Evolutionary conservation across 345 rosid species (phyloP), one percentile per base, ranked within the genome.

Genomic region (Capsella bursapastoris): DNA sequence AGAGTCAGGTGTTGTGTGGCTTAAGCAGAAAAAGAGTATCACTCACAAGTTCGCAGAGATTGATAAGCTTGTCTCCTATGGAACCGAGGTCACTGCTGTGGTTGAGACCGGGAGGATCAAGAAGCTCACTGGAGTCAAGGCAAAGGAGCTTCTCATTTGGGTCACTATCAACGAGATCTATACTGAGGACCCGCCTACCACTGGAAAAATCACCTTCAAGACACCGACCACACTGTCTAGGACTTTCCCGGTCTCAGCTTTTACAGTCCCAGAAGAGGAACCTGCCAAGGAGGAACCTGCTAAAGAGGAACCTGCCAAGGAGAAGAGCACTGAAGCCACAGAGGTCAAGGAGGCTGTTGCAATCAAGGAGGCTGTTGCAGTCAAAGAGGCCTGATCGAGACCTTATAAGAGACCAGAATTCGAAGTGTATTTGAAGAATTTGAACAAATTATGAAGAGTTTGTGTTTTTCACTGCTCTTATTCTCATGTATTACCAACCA

Each of bases 121-220:
- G 97, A 92, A 87, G 75, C 95, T 94, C 57, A 92, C 90, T 3
- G 98, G 98, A n/a, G 98, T 94, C 29, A 92, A 92, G 88, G 82
- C 90, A 67, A 90, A 89, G 82, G 99, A 95, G 88, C 88, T 92
- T 32, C 77, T 95, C 57, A 8, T 92, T 32, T 92, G 99, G 99
- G 44, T 95, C 25, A 27, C 81, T 6, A 59, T 95, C 51, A 52
- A 76, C 38, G 96, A 95, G 14, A 95, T 95, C 63, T 86, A 52
- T 35, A 5, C 82, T 1, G 86, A 90, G 50, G 88, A 83, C 6
- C 45, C 83, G 11, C 50, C 66, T 40, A 61, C 29, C 34, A 38
- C 40, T 0, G 89, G 82, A 4, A 91, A 85, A 75, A 84, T 95
- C 73, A 90, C 92, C 7, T 92, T 92, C 84, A 80, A 86, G 85